Conservation (phyloP, 306 rosid species). For the Cucurbita pepo region DNA sequence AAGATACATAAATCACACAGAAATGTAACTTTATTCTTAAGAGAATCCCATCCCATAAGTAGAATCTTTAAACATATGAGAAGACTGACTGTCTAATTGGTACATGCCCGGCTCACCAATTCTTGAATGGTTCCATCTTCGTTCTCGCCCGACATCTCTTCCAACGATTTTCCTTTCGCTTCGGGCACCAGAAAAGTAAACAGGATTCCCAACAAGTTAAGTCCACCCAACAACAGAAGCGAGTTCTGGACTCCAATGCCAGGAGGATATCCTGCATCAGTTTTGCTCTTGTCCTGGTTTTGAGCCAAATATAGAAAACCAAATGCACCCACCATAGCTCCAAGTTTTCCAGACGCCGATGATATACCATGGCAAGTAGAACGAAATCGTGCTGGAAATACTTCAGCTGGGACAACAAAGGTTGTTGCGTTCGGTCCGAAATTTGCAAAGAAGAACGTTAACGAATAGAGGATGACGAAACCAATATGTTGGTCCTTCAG, state of each 20-base stretch:
- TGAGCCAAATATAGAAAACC: conserved; percentile 73
- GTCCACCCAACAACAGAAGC: conserved; percentile 23
- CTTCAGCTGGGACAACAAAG: conserved; percentile 67
- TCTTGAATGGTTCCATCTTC: conserved; percentile 21
- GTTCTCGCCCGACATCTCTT: conserved; percentile 61
- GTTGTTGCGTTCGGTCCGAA: conserved; percentile 79
- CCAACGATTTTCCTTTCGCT: conserved; percentile 54
- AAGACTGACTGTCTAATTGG: too few species aligned
- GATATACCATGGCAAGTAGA: conserved; percentile 75
- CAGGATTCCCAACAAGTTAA: conserved; percentile 41
- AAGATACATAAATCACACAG: background rate
- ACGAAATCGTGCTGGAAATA: conserved; percentile 56
- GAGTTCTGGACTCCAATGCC: conserved; percentile 58
- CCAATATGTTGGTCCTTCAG: conserved; percentile 36
- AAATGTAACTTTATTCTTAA: background rate
- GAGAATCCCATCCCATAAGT: background rate
- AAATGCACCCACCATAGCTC: conserved; percentile 65
- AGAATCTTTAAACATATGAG: background rate
- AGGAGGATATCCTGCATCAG: conserved; percentile 61
- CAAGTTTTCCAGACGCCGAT: conserved; percentile 52
- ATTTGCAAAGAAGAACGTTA: conserved; percentile 61
- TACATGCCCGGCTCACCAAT: background rate
- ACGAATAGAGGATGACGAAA: conserved; percentile 40
- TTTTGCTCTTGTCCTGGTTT: conserved; percentile 27
- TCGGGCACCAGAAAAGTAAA: conserved; percentile 65